Percentiles rank a stretch among this genome's conserved stretches.
phyloP scores from a whole-genome alignment of 2,329 filamentous ascomycete genomes.

The Anisogramma anomala region DNA sequence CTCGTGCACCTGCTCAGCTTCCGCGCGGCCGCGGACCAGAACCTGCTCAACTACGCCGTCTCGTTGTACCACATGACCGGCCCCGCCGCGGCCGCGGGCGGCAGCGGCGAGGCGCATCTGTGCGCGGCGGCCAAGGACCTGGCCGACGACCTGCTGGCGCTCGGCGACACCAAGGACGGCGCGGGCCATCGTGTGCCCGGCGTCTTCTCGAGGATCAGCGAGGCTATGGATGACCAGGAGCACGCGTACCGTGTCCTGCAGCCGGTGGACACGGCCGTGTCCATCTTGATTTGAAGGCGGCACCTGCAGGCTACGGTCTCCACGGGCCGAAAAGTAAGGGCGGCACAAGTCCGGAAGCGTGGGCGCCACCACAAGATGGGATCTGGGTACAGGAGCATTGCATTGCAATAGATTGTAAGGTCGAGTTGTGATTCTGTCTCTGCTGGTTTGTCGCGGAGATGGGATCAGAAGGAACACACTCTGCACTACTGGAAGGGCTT shows the following conservation, averaged over 20 bases:
- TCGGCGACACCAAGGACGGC: background rate
- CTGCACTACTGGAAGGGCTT: too few relatives aligned
- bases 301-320: too few relatives aligned
- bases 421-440: too few relatives aligned
- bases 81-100: background rate
- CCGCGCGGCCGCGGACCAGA: slow-evolving; percentile 29
- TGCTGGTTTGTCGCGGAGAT: too few relatives aligned
- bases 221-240: background rate
- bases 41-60: slow-evolving; percentile 30
- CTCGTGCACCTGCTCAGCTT: slow-evolving; percentile 35
- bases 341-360: too few relatives aligned
- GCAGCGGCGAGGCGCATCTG: background rate
- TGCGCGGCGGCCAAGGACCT: background rate
- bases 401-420: too few relatives aligned
- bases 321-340: too few relatives aligned
- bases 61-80: slow-evolving; percentile 1
- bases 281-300: background rate
- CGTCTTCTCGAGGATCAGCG: background rate
- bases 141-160: background rate
- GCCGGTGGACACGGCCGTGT: background rate
- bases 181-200: background rate
- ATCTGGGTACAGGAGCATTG: too few relatives aligned
- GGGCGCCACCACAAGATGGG: too few relatives aligned
- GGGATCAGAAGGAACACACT: too few relatives aligned
- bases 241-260: background rate